A percentile compares a stretch with the other conserved stretches of the same genome.
phyloP scores from a whole-genome alignment of 192 early-diverging fungal species.

The Mortierella hygrophila region DNA sequence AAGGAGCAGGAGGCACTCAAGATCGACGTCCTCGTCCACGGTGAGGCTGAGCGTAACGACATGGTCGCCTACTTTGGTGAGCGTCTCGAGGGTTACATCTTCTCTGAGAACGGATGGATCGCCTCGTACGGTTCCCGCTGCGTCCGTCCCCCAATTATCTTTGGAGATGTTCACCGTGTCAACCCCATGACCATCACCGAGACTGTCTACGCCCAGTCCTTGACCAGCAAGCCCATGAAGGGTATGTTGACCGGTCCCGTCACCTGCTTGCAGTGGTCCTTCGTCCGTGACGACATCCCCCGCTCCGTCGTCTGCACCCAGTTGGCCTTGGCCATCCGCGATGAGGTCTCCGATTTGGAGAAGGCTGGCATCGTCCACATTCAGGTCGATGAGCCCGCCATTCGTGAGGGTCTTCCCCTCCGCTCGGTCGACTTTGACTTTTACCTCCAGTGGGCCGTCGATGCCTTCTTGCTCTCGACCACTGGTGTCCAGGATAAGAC shows the following conservation, averaged over 20 bases:
- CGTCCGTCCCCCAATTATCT: slow-evolving; percentile 98
- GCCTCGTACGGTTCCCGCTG: slow-evolving; percentile 97
- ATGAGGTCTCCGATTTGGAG: slow-evolving; percentile 96
- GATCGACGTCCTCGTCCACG: slow-evolving; percentile 97
- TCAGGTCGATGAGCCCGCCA: slow-evolving; percentile 99
- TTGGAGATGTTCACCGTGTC: slow-evolving; percentile 94
- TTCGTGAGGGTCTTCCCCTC: slow-evolving; percentile 98
- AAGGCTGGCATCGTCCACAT: slow-evolving; percentile 92
- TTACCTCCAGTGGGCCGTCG: slow-evolving; percentile 97
- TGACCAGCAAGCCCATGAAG: slow-evolving; percentile 95
- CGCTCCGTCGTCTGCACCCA: slow-evolving; percentile 86
- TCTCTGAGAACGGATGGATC: slow-evolving; percentile 97
- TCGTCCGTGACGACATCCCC: slow-evolving; percentile 97
- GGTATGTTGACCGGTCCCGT: slow-evolving; percentile 99
- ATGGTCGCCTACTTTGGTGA: slow-evolving; percentile 99
- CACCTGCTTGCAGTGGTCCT: slow-evolving; percentile 99
- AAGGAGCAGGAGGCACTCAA: slow-evolving; percentile 90
- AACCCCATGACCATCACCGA: slow-evolving; percentile 93
- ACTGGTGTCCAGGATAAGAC: slow-evolving; percentile 87
- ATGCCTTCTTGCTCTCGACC: slow-evolving; percentile 92
- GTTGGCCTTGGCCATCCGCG: slow-evolving; percentile 94
- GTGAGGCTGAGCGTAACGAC: slow-evolving; percentile 96
- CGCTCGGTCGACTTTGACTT: slow-evolving; percentile 86
- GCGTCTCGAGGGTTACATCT: slow-evolving; percentile 92
- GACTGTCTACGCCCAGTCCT: slow-evolving; percentile 87